phyloP scores from a whole-genome alignment of 805 yeast genomes.

The Hemisphaericaspora nanyangensis region DNA sequence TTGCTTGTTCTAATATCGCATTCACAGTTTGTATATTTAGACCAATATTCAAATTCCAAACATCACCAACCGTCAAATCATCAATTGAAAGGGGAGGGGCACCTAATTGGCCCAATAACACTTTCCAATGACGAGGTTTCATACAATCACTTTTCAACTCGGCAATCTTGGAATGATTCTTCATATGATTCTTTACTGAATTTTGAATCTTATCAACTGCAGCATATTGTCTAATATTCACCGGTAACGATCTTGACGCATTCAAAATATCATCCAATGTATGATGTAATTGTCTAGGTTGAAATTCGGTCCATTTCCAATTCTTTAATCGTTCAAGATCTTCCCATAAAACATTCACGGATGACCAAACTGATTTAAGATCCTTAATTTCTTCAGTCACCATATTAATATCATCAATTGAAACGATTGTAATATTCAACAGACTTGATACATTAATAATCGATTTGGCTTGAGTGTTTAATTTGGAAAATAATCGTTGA shows the following conservation, averaged over 20 bases:
- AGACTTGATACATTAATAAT: slow-evolving; percentile 16
- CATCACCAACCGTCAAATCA: slow-evolving; percentile 49
- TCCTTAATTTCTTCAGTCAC: slow-evolving; percentile 50
- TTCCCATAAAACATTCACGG: slow-evolving; percentile 50
- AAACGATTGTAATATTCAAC: slow-evolving; percentile 29
- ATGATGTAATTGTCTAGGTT: slow-evolving; percentile 41
- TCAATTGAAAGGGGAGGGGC: slow-evolving; percentile 15
- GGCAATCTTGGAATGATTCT: slow-evolving; percentile 34
- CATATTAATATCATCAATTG: slow-evolving; percentile 22
- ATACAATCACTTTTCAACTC: slow-evolving; percentile 56
- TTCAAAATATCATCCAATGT: slow-evolving; percentile 49
- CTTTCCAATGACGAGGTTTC: slow-evolving; percentile 65
- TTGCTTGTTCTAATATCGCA: slow-evolving; percentile 57
- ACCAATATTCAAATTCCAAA: slow-evolving; percentile 54
- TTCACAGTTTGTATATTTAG: slow-evolving; percentile 45
- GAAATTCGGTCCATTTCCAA: slow-evolving; percentile 47
- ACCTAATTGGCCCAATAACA: slow-evolving; percentile 35
- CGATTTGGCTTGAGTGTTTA: slow-evolving; percentile 19
- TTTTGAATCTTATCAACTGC: slow-evolving; percentile 62
- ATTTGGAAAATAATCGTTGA: slow-evolving; percentile 8
- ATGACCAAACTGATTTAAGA: slow-evolving; percentile 59
- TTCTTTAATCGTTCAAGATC: slow-evolving; percentile 40
- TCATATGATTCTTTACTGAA: slow-evolving; percentile 37
- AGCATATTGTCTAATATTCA: slow-evolving; percentile 58
- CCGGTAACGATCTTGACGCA: slow-evolving; percentile 50